phyloP scores from a whole-genome alignment of 2,329 filamentous ascomycete species.

The Epichloe typhina region DNA sequence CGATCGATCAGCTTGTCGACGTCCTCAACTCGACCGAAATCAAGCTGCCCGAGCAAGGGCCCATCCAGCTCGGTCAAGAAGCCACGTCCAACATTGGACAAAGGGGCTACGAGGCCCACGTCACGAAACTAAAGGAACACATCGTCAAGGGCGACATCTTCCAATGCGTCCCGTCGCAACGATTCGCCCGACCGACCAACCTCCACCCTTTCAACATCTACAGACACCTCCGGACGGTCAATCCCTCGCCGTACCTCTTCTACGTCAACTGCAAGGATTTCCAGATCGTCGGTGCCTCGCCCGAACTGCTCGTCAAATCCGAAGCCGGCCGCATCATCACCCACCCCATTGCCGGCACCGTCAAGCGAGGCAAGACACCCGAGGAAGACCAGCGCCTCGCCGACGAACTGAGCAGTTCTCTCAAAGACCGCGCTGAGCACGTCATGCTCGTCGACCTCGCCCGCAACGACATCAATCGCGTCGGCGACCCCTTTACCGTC shows the following conservation, averaged over 20 bases:
- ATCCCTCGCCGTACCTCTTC: constrained; percentile 94
- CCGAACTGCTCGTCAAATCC: constrained; percentile 86
- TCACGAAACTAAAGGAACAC: constrained; percentile 75
- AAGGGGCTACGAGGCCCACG: constrained; percentile 81
- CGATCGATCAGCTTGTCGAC: constrained; percentile 53
- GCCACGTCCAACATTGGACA: constrained; percentile 89
- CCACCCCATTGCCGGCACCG: constrained; percentile 92
- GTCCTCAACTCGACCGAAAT: constrained; percentile 62
- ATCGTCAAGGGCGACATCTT: constrained; percentile 91
- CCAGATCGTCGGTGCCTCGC: constrained; percentile 88
- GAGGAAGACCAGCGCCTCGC: constrained; percentile 75
- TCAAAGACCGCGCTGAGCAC: constrained; percentile 90
- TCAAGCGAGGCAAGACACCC: constrained; percentile 67
- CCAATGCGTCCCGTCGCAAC: constrained; percentile 90
- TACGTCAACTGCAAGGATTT: constrained; percentile 87
- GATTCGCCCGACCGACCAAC: constrained; percentile 76
- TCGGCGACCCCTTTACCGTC: constrained; percentile 81
- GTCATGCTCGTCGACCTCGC: constrained; percentile 97
- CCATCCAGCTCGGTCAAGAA: constrained; percentile 59
- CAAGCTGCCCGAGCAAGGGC: constrained; percentile 62
- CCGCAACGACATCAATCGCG: constrained; percentile 90
- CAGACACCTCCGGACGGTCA: constrained; percentile 88
- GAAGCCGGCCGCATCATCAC: constrained; percentile 82
- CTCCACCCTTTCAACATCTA: constrained; percentile 98
- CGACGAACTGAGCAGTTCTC: constrained; percentile 58